A percentile compares a stretch with the other conserved stretches of the same genome.
Conservation (phyloP, 2,329 filamentous ascomycete genomes). For the Exophiala xenobiotica region DNA sequence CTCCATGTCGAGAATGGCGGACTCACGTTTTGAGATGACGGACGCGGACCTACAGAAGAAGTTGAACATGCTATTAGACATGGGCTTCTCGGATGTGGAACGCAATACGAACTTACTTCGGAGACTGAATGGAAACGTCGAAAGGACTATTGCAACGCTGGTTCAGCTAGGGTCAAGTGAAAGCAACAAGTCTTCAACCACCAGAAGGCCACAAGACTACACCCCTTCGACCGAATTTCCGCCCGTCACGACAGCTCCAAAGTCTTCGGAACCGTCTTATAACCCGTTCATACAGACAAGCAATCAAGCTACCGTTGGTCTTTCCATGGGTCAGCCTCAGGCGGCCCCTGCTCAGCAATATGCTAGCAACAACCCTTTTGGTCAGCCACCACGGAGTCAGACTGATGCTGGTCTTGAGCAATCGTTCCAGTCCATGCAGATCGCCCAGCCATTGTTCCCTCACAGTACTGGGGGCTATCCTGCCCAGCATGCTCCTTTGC, state of each 20-base stretch:
- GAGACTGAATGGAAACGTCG: conserved; percentile 78
- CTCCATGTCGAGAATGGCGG: conserved; percentile 25
- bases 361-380: conserved; percentile 33
- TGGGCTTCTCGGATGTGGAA: conserved; percentile 86
- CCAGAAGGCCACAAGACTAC: neutral
- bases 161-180: conserved; percentile 72
- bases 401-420: conserved; percentile 57
- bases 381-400: conserved; percentile 35
- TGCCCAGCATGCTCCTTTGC: conserved; percentile 41
- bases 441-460: conserved; percentile 70
- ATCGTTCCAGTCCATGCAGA: conserved; percentile 72
- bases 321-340: conserved; percentile 32
- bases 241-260: conserved; percentile 4
- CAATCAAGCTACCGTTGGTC: conserved; percentile 22
- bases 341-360: conserved; percentile 15
- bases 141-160: conserved; percentile 80
- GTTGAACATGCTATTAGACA: conserved; percentile 73
- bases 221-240: conserved; percentile 1
- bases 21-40: conserved; percentile 22
- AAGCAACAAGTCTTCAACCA: conserved; percentile 3
- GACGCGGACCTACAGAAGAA: conserved; percentile 67
- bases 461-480: conserved; percentile 68
- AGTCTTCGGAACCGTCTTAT: conserved; percentile 19
- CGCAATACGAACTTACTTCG: conserved; percentile 80
- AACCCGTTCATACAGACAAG: conserved; percentile 21